Percentiles rank a stretch among this genome's conserved stretches.
These are phyloP conservation scores for Gossypium laxum DNA, from an alignment of 441 rosid genomes.

Conservation along the genomic window DNA sequence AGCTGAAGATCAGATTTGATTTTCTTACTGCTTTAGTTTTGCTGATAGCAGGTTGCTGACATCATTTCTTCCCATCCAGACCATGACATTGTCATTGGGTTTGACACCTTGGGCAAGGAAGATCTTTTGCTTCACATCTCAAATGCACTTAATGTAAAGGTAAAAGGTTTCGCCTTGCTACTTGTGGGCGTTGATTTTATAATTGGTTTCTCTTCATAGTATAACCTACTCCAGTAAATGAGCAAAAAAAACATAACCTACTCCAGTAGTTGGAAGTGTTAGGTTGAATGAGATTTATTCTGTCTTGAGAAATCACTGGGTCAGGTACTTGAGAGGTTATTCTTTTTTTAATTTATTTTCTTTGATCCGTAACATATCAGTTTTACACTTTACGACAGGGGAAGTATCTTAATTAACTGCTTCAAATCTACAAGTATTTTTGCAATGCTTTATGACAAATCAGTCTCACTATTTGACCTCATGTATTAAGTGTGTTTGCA, in stretches of 20 bases:
- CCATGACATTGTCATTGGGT: conserved; percentile 57
- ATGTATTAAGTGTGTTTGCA: neutral
- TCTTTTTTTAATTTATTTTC: neutral
- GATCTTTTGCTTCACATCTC: conserved; percentile 53
- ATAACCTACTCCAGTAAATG: neutral
- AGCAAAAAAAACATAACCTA: neutral
- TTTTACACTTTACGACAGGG: neutral
- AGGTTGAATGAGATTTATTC: neutral
- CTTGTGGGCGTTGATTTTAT: neutral
- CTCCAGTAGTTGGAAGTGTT: neutral
- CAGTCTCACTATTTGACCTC: neutral
- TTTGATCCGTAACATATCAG: neutral
- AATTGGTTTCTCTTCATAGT: neutral
- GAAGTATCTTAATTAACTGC: neutral
- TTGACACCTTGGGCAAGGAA: conserved; percentile 68
- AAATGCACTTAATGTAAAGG: conserved; percentile 48
- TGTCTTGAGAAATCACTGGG: neutral
- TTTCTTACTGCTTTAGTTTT: conserved; percentile 11
- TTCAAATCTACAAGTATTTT: neutral
- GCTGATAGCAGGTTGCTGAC: conserved; percentile 38
- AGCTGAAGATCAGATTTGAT: conserved; percentile 1
- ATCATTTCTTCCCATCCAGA: conserved; percentile 56
- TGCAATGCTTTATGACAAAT: neutral
- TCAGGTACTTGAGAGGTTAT: neutral
- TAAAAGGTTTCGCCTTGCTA: conserved; percentile 35